A percentile compares a stretch with the other conserved stretches of the same genome.
Conservation (phyloP, 2,329 filamentous ascomycete species). For the Neonectria magnoliae region DNA sequence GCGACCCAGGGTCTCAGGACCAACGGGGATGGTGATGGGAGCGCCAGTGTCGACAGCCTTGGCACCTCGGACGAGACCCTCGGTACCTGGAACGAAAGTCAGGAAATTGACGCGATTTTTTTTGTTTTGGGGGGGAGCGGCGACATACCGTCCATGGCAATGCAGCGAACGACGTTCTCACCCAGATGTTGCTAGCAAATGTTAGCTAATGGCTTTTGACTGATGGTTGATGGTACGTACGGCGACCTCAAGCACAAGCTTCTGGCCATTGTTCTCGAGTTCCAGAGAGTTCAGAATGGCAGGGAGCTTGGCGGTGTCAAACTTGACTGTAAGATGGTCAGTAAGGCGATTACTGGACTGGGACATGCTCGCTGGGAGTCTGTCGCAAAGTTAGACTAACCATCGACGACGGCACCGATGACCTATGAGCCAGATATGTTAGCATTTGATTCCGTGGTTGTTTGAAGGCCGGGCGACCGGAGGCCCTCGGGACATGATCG, state of each 20-base stretch:
- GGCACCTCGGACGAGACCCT: slow-evolving; percentile 96
- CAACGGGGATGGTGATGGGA: slow-evolving; percentile 97
- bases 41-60: slow-evolving; percentile 87
- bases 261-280: slow-evolving; percentile 90
- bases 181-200: slow-evolving; percentile 91
- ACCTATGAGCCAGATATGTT: slow-evolving; percentile 68
- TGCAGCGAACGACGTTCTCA: slow-evolving; percentile 98
- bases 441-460: slow-evolving; percentile 27
- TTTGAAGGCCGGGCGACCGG: slow-evolving; percentile 36
- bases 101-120: slow-evolving; percentile 32
- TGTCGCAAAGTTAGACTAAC: slow-evolving; percentile 65
- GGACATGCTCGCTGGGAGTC: slow-evolving; percentile 22
- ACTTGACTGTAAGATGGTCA: slow-evolving; percentile 79
- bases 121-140: slow-evolving; percentile 27
- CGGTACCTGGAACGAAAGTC: slow-evolving; percentile 76
- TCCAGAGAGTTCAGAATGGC: slow-evolving; percentile 97
- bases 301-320: slow-evolving; percentile 92
- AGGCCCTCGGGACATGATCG: slow-evolving; percentile 19
- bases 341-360: slow-evolving; percentile 20
- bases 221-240: slow-evolving; percentile 64
- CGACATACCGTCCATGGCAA: slow-evolving; percentile 98
- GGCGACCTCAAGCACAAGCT: slow-evolving; percentile 95
- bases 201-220: slow-evolving; percentile 48
- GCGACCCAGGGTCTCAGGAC: slow-evolving; percentile 91
- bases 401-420: slow-evolving; percentile 99